Percentiles rank a stretch among this genome's conserved stretches.
Evolutionary conservation across 371 early-diverging fungal species (phyloP).

Genomic region (Rhizopus sp.): DNA sequence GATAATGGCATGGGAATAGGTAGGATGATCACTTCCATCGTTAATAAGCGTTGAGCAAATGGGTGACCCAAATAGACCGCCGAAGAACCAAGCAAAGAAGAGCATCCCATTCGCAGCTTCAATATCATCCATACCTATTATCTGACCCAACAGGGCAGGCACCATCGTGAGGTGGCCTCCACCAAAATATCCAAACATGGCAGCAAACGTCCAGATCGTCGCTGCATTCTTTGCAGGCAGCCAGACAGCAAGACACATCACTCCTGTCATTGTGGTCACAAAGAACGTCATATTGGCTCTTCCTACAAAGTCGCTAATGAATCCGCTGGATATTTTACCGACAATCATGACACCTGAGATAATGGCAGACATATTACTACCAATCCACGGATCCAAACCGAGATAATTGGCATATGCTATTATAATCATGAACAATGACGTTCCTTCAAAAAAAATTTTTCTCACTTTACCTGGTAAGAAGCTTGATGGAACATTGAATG

Average conservation of each 20-base stretch:
- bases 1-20: constrained; percentile 45
- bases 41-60: constrained; percentile 50
- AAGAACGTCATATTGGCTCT: constrained; percentile 54
- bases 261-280: constrained; percentile 45
- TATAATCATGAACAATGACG: background rate
- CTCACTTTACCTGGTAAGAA: constrained; percentile 19
- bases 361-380: constrained; percentile 47
- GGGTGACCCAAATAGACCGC: constrained; percentile 62
- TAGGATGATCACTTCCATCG: constrained; percentile 33
- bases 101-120: constrained; percentile 58
- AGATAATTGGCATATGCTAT: constrained; percentile 42
- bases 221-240: constrained; percentile 37
- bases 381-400: constrained; percentile 34
- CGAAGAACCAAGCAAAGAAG: constrained; percentile 59
- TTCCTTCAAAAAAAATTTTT: background rate
- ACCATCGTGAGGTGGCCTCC: constrained; percentile 61
- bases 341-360: constrained; percentile 53
- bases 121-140: constrained; percentile 39
- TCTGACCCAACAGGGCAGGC: constrained; percentile 50
- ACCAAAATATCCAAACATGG: constrained; percentile 59
- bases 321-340: constrained; percentile 58
- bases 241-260: constrained; percentile 43
- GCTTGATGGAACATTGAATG: constrained; percentile 36
- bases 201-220: constrained; percentile 42
- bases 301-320: constrained; percentile 58